Conservation (phyloP, 2,329 filamentous ascomycete species). For the Cladosporium colombiae region DNA sequence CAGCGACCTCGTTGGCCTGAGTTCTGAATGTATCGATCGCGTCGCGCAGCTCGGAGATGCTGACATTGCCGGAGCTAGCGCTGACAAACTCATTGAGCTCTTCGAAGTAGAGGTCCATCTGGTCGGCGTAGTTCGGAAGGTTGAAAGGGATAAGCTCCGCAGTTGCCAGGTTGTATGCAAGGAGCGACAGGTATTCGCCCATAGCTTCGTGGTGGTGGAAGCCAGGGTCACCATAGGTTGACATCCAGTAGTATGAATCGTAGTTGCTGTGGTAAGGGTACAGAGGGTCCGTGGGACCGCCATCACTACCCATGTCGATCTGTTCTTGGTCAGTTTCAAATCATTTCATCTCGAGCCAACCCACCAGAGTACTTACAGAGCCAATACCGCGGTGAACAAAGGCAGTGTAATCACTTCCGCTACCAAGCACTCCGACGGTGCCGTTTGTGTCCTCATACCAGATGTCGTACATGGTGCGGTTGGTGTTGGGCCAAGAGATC, state of each 20-base stretch:
- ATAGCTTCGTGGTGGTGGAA: conserved; percentile 53
- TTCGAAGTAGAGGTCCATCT: conserved; percentile 41
- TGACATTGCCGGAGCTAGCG: conserved; percentile 48
- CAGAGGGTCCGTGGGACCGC: conserved; percentile 40
- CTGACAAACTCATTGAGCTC: conserved; percentile 40
- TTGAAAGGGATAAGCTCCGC: conserved; percentile 44
- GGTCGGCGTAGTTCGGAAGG: conserved; percentile 44
- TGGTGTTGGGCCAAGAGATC: conserved; percentile 50
- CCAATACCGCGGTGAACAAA: conserved; percentile 47
- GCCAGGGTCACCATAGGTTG: conserved; percentile 52
- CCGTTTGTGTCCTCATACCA: conserved; percentile 41
- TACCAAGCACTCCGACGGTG: conserved; percentile 46
- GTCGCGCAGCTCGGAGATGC: conserved; percentile 39
- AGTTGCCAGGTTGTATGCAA: conserved; percentile 46
- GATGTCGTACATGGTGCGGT: conserved; percentile 49
- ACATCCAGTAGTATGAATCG: conserved; percentile 55
- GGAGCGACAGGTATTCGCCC: conserved; percentile 46
- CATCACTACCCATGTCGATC: conserved; percentile 46
- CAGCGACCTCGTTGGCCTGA: conserved; percentile 40
- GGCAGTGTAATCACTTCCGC: conserved; percentile 50
- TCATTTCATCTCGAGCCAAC: not conserved
- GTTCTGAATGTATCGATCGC: conserved; percentile 50
- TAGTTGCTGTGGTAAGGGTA: conserved; percentile 54
- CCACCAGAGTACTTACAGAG: conserved; percentile 1
- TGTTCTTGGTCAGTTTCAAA: conserved; percentile 20